A percentile compares a stretch with the other conserved stretches of the same genome.
Conservation (phyloP, 352 stramenopile genomes). For the Thraustotheca clavata region DNA sequence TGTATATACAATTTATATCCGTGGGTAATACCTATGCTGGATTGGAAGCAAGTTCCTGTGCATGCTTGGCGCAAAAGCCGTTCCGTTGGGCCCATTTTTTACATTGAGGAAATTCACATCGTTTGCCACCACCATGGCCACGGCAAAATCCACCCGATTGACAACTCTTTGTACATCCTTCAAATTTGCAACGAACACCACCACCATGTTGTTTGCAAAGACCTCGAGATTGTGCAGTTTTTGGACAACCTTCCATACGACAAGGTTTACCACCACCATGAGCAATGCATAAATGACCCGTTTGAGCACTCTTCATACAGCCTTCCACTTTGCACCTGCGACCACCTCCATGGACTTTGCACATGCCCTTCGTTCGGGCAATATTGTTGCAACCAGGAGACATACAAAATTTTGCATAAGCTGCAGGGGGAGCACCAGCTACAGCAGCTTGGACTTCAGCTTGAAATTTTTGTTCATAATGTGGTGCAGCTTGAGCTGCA, state of each 20-base stretch:
- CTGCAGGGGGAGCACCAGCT: not conserved
- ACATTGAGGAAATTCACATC: constrained; percentile 75
- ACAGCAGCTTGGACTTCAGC: not conserved
- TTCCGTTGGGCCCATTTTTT: constrained; percentile 86
- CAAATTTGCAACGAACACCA: constrained; percentile 77
- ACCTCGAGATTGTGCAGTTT: constrained; percentile 76
- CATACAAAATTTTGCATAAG: constrained; percentile 22
- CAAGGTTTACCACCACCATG: constrained; percentile 79
- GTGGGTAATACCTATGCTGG: not conserved
- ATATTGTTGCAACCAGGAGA: constrained; percentile 68
- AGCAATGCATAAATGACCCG: constrained; percentile 73
- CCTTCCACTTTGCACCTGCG: constrained; percentile 78
- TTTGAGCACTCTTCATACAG: constrained; percentile 84
- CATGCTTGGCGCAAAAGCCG: constrained; percentile 78
- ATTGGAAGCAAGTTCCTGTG: constrained; percentile 54
- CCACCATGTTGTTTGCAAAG: constrained; percentile 81
- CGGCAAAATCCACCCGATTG: constrained; percentile 80
- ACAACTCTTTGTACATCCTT: constrained; percentile 81
- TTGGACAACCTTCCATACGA: constrained; percentile 75
- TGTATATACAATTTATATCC: constrained; percentile 10
- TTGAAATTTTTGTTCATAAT: not conserved
- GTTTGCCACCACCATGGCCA: constrained; percentile 73
- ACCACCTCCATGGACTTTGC: constrained; percentile 73
- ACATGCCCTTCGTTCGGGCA: constrained; percentile 76
- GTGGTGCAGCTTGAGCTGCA: not conserved